Base-by-base conservation (phyloP, 768 basidiomycete genomes). In the Tulasnella sp. region DNA sequence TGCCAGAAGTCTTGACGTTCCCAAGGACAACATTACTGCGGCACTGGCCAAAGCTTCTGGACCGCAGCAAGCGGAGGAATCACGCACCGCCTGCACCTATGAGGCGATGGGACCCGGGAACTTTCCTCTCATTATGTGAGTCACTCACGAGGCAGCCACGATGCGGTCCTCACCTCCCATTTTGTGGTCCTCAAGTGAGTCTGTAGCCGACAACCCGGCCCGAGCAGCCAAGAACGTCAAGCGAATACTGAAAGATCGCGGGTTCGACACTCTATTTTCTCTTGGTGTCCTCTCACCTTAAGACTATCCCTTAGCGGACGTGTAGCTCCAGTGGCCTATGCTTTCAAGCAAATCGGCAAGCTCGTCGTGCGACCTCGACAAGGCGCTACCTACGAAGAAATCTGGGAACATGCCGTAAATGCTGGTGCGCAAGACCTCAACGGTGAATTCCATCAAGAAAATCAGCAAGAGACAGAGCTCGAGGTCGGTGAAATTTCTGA, bases 1-100 rank as follows among this genome's bases (percentile, higher is more conserved):
- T 27, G 54, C 54, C 14, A 56, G 32, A 27, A 56, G 21, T n/a
- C 15, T 46, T 11, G 54, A 56, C 23, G 40, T 56, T 19, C 54
- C 54, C 9, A 56, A 56, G 21, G 54, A 56, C 39, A 56, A 56
- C 39, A 45, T 56, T 29, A 32, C 39, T 4, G 54, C 54, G 25
- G 54, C 54, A 2, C 27, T 56, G 37, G 43, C 54, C 9, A 42
- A 46, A 43, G 54, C 54, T 5, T 23, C 54, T 4, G 39, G 40
- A 23, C 39, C 54, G 19, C 42, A 43, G 21, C 36, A 43, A 32
- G 27, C 40, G 14, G 54, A 56, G 19, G 54, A 56, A 21, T 17
- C 41, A 32, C 45, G 27, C 29, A 14, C 35, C 11, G 23, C 54
- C n/a, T 45, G 41, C 21, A 36, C 45, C 12, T 56, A 45, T 31